Percentiles rank a stretch among this genome's conserved stretches.
These are phyloP conservation scores for Globisporangium rhizosaccharum DNA, from an alignment of 352 stramenopile genomes.

Conservation along the genomic window DNA sequence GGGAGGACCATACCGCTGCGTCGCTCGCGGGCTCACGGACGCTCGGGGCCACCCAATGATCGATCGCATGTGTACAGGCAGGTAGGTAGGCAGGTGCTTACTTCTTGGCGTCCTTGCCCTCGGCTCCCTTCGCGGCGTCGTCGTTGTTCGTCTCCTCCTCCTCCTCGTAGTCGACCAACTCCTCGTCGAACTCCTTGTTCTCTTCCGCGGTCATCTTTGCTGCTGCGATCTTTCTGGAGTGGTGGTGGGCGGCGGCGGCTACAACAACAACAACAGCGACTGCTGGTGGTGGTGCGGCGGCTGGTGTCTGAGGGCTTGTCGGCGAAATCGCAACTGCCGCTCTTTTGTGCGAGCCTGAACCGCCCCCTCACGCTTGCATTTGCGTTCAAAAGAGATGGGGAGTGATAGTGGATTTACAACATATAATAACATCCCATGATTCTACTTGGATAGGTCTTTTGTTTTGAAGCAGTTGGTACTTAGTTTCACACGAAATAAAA, in stretches of 20 bases:
- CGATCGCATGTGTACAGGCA: slow-evolving; percentile 7
- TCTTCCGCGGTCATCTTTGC: slow-evolving; percentile 68
- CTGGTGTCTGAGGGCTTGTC: slow-evolving; percentile 6
- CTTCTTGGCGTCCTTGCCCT: slow-evolving; percentile 89
- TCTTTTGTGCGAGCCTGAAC: background rate
- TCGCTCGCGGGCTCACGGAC: slow-evolving; percentile 1
- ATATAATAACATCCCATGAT: background rate
- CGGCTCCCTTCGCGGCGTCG: slow-evolving; percentile 62
- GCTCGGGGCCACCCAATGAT: background rate
- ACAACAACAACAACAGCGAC: background rate
- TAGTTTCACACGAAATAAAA: background rate
- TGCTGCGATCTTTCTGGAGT: slow-evolving; percentile 9
- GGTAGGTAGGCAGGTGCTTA: slow-evolving; percentile 41
- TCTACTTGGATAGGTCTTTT: background rate
- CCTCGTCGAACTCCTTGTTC: slow-evolving; percentile 88
- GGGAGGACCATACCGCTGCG: background rate
- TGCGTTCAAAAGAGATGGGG: background rate
- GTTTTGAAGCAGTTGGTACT: background rate
- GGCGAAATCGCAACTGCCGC: slow-evolving; percentile 21
- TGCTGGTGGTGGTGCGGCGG: slow-evolving; percentile 3
- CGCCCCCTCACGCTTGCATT: background rate
- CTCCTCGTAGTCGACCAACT: slow-evolving; percentile 88
- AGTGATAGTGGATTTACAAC: background rate
- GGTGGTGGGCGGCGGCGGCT: background rate
- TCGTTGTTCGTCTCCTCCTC: slow-evolving; percentile 77